A percentile compares a stretch with the other conserved stretches of the same genome.
These are phyloP conservation scores for Aspergillus versicolor DNA, from an alignment of 2,329 filamentous ascomycete genomes.

Conservation along the genomic window DNA sequence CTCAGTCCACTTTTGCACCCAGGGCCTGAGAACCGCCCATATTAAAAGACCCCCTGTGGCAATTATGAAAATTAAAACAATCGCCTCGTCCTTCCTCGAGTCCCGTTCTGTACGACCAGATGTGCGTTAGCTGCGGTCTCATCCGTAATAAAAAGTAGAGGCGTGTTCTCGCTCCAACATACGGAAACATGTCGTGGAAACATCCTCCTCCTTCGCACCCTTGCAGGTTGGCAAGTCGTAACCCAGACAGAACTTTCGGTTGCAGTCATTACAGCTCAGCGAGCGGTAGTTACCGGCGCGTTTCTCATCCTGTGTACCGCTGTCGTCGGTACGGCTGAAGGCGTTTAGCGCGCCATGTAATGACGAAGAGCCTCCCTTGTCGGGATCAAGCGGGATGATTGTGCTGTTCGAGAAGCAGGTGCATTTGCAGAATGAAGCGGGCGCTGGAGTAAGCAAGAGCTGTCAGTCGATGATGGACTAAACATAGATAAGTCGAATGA, in stretches of 20 bases:
- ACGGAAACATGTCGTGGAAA: constrained; percentile 67
- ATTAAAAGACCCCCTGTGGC: constrained; percentile 60
- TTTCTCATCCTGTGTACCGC: constrained; percentile 19
- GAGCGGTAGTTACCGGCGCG: constrained; percentile 38
- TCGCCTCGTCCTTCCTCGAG: constrained; percentile 65
- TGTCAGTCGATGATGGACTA: not conserved
- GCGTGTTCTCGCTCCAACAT: constrained; percentile 12
- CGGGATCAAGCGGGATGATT: constrained; percentile 62
- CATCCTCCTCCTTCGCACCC: constrained; percentile 61
- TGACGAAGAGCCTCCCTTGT: constrained; percentile 23
- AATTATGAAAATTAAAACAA: constrained; percentile 66
- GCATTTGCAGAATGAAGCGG: constrained; percentile 70
- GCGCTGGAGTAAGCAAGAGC: constrained; percentile 26
- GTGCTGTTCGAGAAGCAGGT: constrained; percentile 67
- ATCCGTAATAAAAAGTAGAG: not conserved
- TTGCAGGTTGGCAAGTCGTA: constrained; percentile 64
- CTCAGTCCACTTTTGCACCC: constrained; percentile 57
- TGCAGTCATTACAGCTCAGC: constrained; percentile 65
- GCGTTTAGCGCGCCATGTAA: constrained; percentile 23
- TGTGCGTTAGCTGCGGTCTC: not conserved
- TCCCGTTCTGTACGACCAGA: constrained; percentile 54
- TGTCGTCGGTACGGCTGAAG: constrained; percentile 20
- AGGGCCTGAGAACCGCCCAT: constrained; percentile 62
- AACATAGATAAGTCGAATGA: not conserved
- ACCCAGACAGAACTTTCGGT: constrained; percentile 64